phyloP scores from a whole-genome alignment of 345 rosid species.

The Garcia nutans region DNA sequence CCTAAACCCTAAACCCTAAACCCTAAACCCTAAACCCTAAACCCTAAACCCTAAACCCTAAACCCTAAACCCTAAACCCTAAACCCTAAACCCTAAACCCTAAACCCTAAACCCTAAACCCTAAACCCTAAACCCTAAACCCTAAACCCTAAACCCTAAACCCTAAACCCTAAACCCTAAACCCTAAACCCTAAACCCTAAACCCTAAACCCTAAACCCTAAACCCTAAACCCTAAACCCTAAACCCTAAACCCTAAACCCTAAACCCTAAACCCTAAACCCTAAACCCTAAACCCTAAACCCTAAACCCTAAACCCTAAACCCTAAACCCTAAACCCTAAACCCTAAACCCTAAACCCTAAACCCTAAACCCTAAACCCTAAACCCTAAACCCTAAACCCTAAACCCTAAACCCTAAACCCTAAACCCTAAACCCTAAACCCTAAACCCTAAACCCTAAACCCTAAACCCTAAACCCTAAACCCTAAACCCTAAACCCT shows the following conservation, averaged over 20 bases:
- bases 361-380: not conserved
- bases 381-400: conserved; percentile 2
- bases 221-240: conserved; percentile 13
- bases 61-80: conserved; percentile 19
- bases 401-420: conserved; percentile 9
- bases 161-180: conserved; percentile 13
- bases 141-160: conserved; percentile 12
- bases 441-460: conserved; percentile 4
- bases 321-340: not conserved
- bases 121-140: conserved; percentile 11
- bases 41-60: conserved; percentile 16
- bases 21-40: conserved; percentile 13
- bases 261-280: conserved; percentile 7
- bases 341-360: not conserved
- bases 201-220: conserved; percentile 17
- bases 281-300: conserved; percentile 1
- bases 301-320: conserved; percentile 12
- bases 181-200: conserved; percentile 21
- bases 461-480: conserved; percentile 12
- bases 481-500: conserved; percentile 10
- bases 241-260: conserved; percentile 13
- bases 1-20: conserved; percentile 14
- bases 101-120: conserved; percentile 10
- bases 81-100: conserved; percentile 12
- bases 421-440: conserved; percentile 14